Evolutionary conservation across 805 yeast species (phyloP), one percentile per base, ranked within the genome.

Genomic region (Alloascoidea africana): DNA sequence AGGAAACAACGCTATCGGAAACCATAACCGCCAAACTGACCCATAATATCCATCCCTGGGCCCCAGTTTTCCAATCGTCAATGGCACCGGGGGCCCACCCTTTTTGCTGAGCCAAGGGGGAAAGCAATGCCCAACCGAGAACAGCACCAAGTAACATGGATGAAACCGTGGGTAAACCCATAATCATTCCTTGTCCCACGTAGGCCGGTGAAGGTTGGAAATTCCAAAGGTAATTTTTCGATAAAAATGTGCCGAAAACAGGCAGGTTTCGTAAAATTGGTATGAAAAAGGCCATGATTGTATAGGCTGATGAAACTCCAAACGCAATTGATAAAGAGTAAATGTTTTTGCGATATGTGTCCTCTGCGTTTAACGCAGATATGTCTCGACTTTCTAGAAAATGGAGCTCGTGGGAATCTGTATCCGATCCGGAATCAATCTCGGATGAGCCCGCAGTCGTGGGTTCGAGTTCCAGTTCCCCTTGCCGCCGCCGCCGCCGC

Each of bases 1-100:
- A 81, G 2, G 94, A 79, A 3, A 87, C 83, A 3, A 84, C 62
- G 5, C 95, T 81, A 52, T 89, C 98, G 36, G 84, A 76, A 14
- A 89, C 84, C 98, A 89, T 89, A 36, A 87, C 85, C 16, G 96
- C 77, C 46, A 89, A 66, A 53, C 93, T 76, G 39, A 86, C 65
- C 98, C 98, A 89, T 53, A 89, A 63, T 39, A 91, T 84, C 98
- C 98, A 89, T 4, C 97, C 98, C 52, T 89, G 96, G 1, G 87
- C 82, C 2, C 97, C 97, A 17, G 71, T 67, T 48, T 82, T 77
- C 96, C 96, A 91, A 57, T 86, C 94, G 51, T 81, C 91, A 2
- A 84, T 73, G 2, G 76, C 77, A 0, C 95, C 94, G 0, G 86
- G 76, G 0, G 95, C 94, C 96, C 97, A 91, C 3, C 76, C 80